These are phyloP conservation scores for Camelina laxa DNA, from an alignment of 345 rosid genomes.

Conservation along the genomic window DNA sequence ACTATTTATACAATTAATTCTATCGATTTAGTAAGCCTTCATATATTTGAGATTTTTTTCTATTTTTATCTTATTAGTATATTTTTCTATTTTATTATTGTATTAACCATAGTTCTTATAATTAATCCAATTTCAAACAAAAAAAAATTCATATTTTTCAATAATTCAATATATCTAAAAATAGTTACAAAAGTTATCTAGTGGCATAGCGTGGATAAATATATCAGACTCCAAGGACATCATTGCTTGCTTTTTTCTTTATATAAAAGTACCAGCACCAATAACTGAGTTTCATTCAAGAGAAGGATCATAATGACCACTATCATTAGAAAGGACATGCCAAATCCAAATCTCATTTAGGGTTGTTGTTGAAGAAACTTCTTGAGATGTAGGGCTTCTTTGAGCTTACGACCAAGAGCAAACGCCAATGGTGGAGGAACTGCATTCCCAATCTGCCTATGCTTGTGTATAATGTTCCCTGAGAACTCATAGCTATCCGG, in stretches of 20 bases:
- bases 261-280: neutral
- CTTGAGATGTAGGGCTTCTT: conserved; percentile 62
- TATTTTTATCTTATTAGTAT: too few relatives aligned
- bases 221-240: too few relatives aligned
- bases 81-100: too few relatives aligned
- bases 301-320: neutral
- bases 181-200: too few relatives aligned
- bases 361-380: conserved; percentile 20
- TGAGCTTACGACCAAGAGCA: conserved; percentile 83
- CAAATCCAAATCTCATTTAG: neutral
- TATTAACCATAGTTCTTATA: too few relatives aligned
- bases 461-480: conserved; percentile 68
- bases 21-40: too few relatives aligned
- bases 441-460: conserved; percentile 91
- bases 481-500: conserved; percentile 68
- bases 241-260: neutral
- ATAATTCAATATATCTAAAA: too few relatives aligned
- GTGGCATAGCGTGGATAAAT: too few relatives aligned
- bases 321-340: neutral
- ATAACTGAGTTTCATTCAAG: conserved; percentile 7
- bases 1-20: too few relatives aligned
- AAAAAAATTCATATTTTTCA: too few relatives aligned
- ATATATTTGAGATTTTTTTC: too few relatives aligned
- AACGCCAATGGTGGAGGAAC: conserved; percentile 89
- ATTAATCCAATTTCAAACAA: too few relatives aligned